Base-by-base conservation (phyloP, 2,329 filamentous ascomycete genomes). In the Aspergillus ibericus region DNA sequence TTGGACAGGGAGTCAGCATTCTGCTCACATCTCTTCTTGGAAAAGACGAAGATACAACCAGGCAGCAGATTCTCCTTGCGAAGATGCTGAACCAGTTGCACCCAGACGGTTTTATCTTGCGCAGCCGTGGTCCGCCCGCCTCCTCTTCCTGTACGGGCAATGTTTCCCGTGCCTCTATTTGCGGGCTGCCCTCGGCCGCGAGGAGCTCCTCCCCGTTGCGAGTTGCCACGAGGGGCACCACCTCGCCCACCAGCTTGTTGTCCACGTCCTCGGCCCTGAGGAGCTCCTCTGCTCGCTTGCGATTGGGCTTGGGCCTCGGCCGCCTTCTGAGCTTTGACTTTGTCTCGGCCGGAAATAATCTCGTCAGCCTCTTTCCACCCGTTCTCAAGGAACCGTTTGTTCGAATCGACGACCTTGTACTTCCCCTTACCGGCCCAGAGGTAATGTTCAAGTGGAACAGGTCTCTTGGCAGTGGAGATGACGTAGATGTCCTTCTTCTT, bases 401-500 rank as follows among this genome's bases (percentile, higher is more conserved):
- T 90, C 0, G 91, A 85, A 68, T 96, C 91, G 13, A 99, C 95
- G 68, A 99, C 97, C 76, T 96, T 97, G 79, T 92, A 84, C 71
- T 96, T 95, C 36, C 88, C 86, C 74, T 97, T 98, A 58, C 89
- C 90, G 4, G 92, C 93, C 95, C 95, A 99, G 1, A 99, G 82
- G 69, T 93, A 99, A 74, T 99, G 95, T 69, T 99, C 95, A 2
- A 99, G 80, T 0, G 95, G 95, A 0, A 99, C 92, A 0, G 95
- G 95, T 59, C 95, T 86, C 75, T 99, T 99, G 0, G 93, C 88
- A 0, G 95, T 99, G 0, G 95, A 98, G 56, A 99, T 99, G 67
- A 99, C 95, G 72, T 98, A 99, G 34, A 99, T 98, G 69, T 99
- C 91, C 77, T 97, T 98, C 78, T 96, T 93, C 78, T 99, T 99